phyloP scores from a whole-genome alignment of 768 basidiomycete genomes.

The Russula sp. region DNA sequence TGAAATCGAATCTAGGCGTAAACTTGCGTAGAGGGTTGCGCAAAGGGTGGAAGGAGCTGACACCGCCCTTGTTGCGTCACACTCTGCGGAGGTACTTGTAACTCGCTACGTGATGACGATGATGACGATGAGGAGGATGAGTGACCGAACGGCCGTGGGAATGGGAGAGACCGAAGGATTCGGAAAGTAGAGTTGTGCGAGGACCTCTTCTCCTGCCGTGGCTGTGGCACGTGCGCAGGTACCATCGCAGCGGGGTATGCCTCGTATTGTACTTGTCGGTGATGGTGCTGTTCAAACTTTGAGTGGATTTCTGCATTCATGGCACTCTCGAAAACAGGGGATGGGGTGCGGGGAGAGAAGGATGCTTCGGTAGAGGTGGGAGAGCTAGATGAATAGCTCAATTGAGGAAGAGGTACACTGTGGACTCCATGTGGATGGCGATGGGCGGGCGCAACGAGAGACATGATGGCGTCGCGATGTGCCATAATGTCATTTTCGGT shows the following conservation, averaged over 20 bases:
- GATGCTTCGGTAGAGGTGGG: constrained; percentile 14
- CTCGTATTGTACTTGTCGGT: not conserved
- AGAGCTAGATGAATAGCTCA: not conserved
- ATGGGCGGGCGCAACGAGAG: constrained; percentile 10
- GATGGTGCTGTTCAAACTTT: not conserved
- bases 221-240: constrained; percentile 4
- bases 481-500: constrained; percentile 52
- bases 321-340: not conserved
- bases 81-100: not conserved
- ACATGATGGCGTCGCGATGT: constrained; percentile 30
- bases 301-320: not conserved
- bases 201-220: constrained; percentile 1
- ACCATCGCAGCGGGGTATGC: not conserved
- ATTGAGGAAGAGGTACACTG: not conserved
- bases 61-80: constrained; percentile 9
- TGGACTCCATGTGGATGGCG: not conserved
- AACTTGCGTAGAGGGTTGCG: constrained; percentile 13
- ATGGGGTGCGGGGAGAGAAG: constrained; percentile 17
- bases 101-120: constrained; percentile 5
- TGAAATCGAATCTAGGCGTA: constrained; percentile 9
- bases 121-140: not conserved
- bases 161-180: constrained; percentile 18
- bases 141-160: constrained; percentile 12
- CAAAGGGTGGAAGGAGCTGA: constrained; percentile 16
- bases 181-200: constrained; percentile 16